Conservation (phyloP, 108 stramenopile genomes). For the Pseudonitzschia multistriata region DNA sequence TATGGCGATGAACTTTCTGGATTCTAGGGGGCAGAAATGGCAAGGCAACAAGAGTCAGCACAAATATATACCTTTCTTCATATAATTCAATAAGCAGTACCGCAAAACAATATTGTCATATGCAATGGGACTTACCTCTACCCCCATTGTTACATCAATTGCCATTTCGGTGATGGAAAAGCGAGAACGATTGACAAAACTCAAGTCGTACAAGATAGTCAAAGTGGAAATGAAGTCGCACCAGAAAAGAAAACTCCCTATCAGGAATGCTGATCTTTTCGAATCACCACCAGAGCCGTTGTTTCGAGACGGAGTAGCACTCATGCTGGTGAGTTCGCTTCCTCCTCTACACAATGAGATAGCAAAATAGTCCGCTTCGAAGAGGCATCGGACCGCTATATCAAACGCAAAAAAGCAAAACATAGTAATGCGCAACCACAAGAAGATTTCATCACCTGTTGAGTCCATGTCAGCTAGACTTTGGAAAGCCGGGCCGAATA, state of each 20-base stretch:
- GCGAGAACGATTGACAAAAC: slow-evolving; percentile 37
- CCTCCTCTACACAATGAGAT: slow-evolving; percentile 18
- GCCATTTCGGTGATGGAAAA: slow-evolving; percentile 5
- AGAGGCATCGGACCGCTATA: slow-evolving; percentile 41
- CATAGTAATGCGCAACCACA: slow-evolving; percentile 42
- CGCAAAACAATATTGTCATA: not conserved
- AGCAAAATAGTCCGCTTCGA: slow-evolving; percentile 57
- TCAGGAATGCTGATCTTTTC: slow-evolving; percentile 1
- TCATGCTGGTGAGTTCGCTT: not conserved
- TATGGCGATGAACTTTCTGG: not conserved
- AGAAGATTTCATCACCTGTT: slow-evolving; percentile 37
- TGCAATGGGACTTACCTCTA: slow-evolving; percentile 23
- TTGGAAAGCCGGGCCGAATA: slow-evolving; percentile 69
- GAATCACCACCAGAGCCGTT: slow-evolving; percentile 4
- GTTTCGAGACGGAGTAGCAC: not conserved
- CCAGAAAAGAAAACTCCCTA: slow-evolving; percentile 77
- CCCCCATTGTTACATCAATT: slow-evolving; percentile 39
- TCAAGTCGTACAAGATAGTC: slow-evolving; percentile 57
- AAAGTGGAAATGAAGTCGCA: slow-evolving; percentile 62
- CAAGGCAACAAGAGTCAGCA: not conserved
- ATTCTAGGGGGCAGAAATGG: not conserved
- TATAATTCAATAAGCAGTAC: no score
- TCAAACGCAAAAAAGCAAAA: slow-evolving; percentile 52
- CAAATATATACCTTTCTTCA: not conserved
- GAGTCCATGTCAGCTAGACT: slow-evolving; percentile 20